Base-by-base conservation (phyloP, 2,329 filamentous ascomycete genomes). In the Dactylonectria macrodidyma region DNA sequence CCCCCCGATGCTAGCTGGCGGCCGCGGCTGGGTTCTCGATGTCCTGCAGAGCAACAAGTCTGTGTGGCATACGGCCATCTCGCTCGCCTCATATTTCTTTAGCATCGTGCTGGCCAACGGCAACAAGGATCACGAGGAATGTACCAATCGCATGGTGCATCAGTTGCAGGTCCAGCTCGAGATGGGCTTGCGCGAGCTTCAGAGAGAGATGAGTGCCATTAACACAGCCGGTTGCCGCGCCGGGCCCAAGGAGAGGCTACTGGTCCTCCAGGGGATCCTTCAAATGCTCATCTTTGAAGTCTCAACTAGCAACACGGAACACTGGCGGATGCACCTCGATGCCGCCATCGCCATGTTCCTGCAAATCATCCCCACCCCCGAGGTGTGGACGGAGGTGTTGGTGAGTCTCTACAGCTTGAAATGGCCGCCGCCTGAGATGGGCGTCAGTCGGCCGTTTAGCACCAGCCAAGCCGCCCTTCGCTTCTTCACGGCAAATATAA, bases 21-120 rank as follows among this genome's bases (percentile, higher is more conserved):
- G 89, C 14, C 84, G 87, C 56, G 85, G 86, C 30, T 92, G 89
- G 90, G 81, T 91, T 33, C 79, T 91, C 41, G 84, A 87, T 34
- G 80, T 89, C 48, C 81, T 91, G 10, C 83, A 87, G 62, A 85
- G 83, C 66, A 90, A 89, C 77, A 87, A 86, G 68, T 83, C 87
- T 1, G 81, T 90, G 22, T 89, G 87, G 77, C 87, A 90, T 76
- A 86, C 87, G 2, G 84, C 85, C 54, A 80, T 90, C 19, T 86
- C 87, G 30, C 82, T 91, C 24, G 85, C 86, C 1, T 84, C 86
- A 1, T 90, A 89, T 77, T 90, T 89, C 77, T 86, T 88, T 73
- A 84, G 83, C 69, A 79, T 87, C 38, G 77, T 84, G 38, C 78
- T 85, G 62, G 78, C 79, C 65, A 78, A 74, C 60, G 75, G 74